Conservation (phyloP, 305 asterid species). For the Euphrasia arctica region DNA sequence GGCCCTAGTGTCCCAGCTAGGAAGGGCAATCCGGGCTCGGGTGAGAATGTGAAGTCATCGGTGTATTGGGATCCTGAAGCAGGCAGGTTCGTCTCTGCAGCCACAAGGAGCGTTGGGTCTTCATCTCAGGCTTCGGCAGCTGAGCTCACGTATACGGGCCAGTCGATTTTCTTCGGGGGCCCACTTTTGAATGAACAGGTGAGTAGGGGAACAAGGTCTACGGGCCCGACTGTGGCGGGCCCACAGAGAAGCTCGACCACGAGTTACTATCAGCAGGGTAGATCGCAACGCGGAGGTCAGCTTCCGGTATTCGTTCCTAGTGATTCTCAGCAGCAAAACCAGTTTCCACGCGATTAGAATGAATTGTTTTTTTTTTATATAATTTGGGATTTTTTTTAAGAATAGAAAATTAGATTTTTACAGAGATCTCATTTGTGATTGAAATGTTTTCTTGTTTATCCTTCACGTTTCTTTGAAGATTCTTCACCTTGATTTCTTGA, state of each 20-base stretch:
- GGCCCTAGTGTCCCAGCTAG: slow-evolving; percentile 21
- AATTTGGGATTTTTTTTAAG: slow-evolving; percentile 19
- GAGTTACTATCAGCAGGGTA: slow-evolving; percentile 83
- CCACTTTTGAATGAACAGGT: slow-evolving; percentile 59
- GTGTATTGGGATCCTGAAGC: slow-evolving; percentile 95
- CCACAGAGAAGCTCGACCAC: slow-evolving; percentile 56
- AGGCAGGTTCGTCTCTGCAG: slow-evolving; percentile 68
- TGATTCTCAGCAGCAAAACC: slow-evolving; percentile 84
- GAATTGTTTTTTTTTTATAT: slow-evolving; percentile 18
- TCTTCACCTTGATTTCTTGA: too few relatives aligned
- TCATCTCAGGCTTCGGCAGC: slow-evolving; percentile 55
- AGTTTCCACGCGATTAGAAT: slow-evolving; percentile 49
- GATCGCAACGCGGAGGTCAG: slow-evolving; percentile 95
- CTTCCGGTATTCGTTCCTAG: slow-evolving; percentile 98
- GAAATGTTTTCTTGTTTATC: background rate
- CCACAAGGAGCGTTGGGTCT: slow-evolving; percentile 47
- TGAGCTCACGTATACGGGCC: slow-evolving; percentile 86
- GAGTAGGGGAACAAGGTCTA: slow-evolving; percentile 38
- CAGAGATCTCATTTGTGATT: slow-evolving; percentile 19
- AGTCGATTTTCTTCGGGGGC: slow-evolving; percentile 90
- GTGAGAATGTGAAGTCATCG: slow-evolving; percentile 55
- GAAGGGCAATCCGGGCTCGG: slow-evolving; percentile 34
- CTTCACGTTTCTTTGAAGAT: background rate
- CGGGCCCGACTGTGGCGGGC: slow-evolving; percentile 30
- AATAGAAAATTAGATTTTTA: slow-evolving; percentile 30